A percentile compares a stretch with the other conserved stretches of the same genome.
Conservation (phyloP, 106 monocot species). For the Acanthochlamys bracteata region DNA sequence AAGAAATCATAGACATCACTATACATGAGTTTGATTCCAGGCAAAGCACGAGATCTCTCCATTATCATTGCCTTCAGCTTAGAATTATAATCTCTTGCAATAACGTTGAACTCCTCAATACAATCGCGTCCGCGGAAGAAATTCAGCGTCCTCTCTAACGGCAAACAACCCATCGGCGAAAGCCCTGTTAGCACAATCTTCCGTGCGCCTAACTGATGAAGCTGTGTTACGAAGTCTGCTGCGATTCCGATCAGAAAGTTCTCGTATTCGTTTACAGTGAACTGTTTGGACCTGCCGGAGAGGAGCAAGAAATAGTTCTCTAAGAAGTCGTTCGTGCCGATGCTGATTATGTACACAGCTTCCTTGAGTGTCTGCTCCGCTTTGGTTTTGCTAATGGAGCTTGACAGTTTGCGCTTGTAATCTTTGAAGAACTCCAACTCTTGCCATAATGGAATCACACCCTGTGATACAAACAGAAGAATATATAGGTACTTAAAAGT, state of each 20-base stretch:
- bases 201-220: conserved; percentile 58
- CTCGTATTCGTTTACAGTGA: conserved; percentile 28
- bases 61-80: conserved; percentile 31
- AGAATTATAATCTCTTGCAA: conserved; percentile 41
- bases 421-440: conserved; percentile 56
- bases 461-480: too few relatives aligned
- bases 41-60: conserved; percentile 13
- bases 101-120: conserved; percentile 53
- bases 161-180: conserved; percentile 68
- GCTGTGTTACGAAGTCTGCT: conserved; percentile 34
- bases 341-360: conserved; percentile 51
- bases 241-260: conserved; percentile 51
- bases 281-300: conserved; percentile 32
- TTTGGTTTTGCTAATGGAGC: conserved; percentile 15
- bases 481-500: too few relatives aligned
- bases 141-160: conserved; percentile 65
- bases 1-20: conserved; percentile 18
- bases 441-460: conserved; percentile 54
- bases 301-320: conserved; percentile 48
- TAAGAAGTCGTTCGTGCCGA: conserved; percentile 69
- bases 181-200: conserved; percentile 57
- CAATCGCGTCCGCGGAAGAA: conserved; percentile 18
- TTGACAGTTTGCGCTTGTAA: conserved; percentile 21
- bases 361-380: conserved; percentile 27
- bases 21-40: conserved; percentile 29